A percentile compares a stretch with the other conserved stretches of the same genome.
Evolutionary conservation across 2,329 filamentous ascomycete species (phyloP).

Genomic region (Colletotrichum melonis): DNA sequence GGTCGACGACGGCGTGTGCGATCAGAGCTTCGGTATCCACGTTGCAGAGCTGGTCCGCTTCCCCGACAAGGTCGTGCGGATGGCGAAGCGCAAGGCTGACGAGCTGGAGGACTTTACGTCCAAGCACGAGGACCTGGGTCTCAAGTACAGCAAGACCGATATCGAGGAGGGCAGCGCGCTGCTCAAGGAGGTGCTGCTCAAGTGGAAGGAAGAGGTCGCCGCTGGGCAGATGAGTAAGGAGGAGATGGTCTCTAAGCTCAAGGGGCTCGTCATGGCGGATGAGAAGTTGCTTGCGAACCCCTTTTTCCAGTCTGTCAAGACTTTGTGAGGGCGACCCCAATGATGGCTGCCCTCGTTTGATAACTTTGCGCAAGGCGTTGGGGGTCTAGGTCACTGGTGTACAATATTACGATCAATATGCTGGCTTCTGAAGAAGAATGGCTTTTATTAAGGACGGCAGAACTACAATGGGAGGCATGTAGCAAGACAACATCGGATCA

Average conservation of each 20-base stretch:
- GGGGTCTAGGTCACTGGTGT: background rate
- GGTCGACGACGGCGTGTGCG: slow-evolving; percentile 93
- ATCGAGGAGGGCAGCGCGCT: slow-evolving; percentile 88
- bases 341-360: slow-evolving; percentile 4
- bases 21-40: slow-evolving; percentile 98
- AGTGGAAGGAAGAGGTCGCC: slow-evolving; percentile 85
- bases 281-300: slow-evolving; percentile 72
- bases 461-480: background rate
- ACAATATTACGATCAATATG: slow-evolving; percentile 1
- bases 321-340: slow-evolving; percentile 51
- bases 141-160: slow-evolving; percentile 81
- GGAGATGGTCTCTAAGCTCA: slow-evolving; percentile 83
- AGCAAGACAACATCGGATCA: background rate
- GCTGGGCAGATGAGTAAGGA: slow-evolving; percentile 72
- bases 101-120: slow-evolving; percentile 95
- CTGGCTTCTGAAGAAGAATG: background rate
- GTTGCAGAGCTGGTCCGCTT: slow-evolving; percentile 97
- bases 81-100: slow-evolving; percentile 99
- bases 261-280: slow-evolving; percentile 81
- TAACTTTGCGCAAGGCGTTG: slow-evolving; percentile 1
- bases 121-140: slow-evolving; percentile 73
- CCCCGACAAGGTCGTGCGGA: slow-evolving; percentile 95
- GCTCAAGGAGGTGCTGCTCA: slow-evolving; percentile 83
- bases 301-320: slow-evolving; percentile 76
- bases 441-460: background rate